Percentiles rank a stretch among this genome's conserved stretches.
Evolutionary conservation across 768 basidiomycete genomes (phyloP).

Genomic region (Phanerochaete carnosa): DNA sequence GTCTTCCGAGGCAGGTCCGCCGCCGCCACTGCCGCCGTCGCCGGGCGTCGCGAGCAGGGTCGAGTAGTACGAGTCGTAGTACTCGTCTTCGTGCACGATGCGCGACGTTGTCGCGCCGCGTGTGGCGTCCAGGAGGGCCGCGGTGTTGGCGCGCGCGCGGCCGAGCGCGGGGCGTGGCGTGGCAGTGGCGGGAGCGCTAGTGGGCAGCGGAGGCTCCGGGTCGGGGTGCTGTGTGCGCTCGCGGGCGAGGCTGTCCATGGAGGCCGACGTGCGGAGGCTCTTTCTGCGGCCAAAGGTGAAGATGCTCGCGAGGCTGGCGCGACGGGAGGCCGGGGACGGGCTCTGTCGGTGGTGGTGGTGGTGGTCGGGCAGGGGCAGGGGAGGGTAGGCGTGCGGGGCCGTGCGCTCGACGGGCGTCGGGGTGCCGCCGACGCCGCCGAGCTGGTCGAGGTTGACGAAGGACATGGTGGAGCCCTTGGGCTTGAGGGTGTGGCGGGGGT

Average conservation of each 20-base stretch:
- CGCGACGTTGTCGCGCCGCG: too few relatives aligned
- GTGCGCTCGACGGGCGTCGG: constrained; percentile 37
- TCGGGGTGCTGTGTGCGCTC: constrained; percentile 9
- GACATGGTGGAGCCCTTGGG: constrained; percentile 30
- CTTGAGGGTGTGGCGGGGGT: constrained; percentile 16
- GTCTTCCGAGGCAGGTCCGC: constrained; percentile 12
- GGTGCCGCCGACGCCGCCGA: constrained; percentile 65
- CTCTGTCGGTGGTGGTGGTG: constrained; percentile 7
- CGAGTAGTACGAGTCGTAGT: constrained; percentile 51
- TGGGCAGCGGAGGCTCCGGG: constrained; percentile 6
- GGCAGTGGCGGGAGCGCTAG: neutral
- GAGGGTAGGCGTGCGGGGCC: constrained; percentile 13
- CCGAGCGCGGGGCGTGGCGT: neutral
- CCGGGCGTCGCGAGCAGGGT: constrained; percentile 22
- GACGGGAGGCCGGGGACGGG: constrained; percentile 26
- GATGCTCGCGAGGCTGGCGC: constrained; percentile 51
- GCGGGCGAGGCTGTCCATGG: constrained; percentile 22
- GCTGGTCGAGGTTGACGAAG: constrained; percentile 42
- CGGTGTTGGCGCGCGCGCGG: constrained; percentile 9
- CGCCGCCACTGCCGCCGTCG: too few relatives aligned
- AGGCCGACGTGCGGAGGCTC: constrained; percentile 21
- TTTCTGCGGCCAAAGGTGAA: constrained; percentile 42
- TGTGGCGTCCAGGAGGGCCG: neutral
- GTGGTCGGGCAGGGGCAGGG: constrained; percentile 15
- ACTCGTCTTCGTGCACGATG: constrained; percentile 35